These are phyloP conservation scores for Fusarium dimerum DNA, from an alignment of 2,329 filamentous ascomycete genomes.

Conservation along the genomic window DNA sequence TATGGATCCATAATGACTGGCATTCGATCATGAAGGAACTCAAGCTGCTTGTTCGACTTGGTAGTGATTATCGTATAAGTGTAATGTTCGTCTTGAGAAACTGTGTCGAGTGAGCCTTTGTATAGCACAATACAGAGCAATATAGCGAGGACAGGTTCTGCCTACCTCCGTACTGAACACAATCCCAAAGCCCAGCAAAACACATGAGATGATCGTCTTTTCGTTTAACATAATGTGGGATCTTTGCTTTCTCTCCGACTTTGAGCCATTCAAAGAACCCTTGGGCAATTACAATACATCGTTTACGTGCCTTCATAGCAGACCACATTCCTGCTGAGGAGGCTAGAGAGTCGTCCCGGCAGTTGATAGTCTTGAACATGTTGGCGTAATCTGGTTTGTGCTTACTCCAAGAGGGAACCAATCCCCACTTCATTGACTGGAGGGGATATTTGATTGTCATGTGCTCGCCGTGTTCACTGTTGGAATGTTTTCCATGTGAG, in stretches of 20 bases:
- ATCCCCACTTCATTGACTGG: conserved; percentile 94
- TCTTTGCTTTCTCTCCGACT: conserved; percentile 72
- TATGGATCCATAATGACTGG: conserved; percentile 84
- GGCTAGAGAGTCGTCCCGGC: conserved; percentile 81
- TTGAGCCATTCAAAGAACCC: conserved; percentile 98
- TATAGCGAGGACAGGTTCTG: background rate
- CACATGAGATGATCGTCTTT: conserved; percentile 84
- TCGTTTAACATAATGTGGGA: conserved; percentile 81
- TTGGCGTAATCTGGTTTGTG: conserved; percentile 74
- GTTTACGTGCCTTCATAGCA: conserved; percentile 84
- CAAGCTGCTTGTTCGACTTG: conserved; percentile 76
- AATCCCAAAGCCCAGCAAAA: conserved; percentile 91
- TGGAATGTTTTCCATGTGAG: background rate
- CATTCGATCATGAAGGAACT: conserved; percentile 93
- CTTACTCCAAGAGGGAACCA: conserved; percentile 93
- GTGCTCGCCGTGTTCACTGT: background rate
- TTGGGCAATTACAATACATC: conserved; percentile 84
- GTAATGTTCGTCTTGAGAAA: conserved; percentile 66
- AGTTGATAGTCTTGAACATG: conserved; percentile 90
- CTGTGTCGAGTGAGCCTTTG: conserved; percentile 7
- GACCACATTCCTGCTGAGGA: conserved; percentile 85
- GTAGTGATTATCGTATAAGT: conserved; percentile 96
- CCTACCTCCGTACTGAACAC: conserved; percentile 74
- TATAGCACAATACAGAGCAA: background rate
- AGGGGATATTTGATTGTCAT: conserved; percentile 69